These are phyloP conservation scores for Pythium coloratum DNA, from an alignment of 352 stramenopile species.

Conservation along the genomic window DNA sequence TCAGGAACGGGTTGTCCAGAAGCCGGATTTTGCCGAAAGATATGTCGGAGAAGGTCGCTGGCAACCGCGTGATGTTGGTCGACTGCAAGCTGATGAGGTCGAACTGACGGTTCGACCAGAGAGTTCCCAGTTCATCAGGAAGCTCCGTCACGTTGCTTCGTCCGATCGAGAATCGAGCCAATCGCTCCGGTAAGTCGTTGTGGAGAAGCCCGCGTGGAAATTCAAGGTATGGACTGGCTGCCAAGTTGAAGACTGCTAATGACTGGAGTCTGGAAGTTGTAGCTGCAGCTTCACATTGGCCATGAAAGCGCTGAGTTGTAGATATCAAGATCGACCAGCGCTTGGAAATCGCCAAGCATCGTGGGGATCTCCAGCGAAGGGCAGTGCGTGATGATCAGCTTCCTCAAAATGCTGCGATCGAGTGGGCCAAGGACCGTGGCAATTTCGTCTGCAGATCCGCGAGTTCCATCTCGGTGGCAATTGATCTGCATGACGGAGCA, in stretches of 20 bases:
- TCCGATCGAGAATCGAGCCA: slow-evolving; percentile 16
- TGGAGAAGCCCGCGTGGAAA: slow-evolving; percentile 15
- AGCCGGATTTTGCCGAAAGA: slow-evolving; percentile 11
- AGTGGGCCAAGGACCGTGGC: background rate
- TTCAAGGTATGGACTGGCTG: background rate
- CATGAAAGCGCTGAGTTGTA: slow-evolving; percentile 26
- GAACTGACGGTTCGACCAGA: slow-evolving; percentile 7
- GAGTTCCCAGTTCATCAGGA: slow-evolving; percentile 12
- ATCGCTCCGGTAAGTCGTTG: slow-evolving; percentile 11
- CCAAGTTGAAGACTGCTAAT: slow-evolving; percentile 16
- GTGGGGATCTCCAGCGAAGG: slow-evolving; percentile 15
- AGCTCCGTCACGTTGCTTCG: slow-evolving; percentile 20
- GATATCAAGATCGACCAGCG: slow-evolving; percentile 15
- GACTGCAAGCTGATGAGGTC: slow-evolving; percentile 24
- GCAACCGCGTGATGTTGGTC: slow-evolving; percentile 8
- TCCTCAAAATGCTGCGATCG: slow-evolving; percentile 12
- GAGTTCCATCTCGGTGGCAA: slow-evolving; percentile 11
- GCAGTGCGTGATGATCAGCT: slow-evolving; percentile 28
- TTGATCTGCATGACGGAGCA: slow-evolving; percentile 28
- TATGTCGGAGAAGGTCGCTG: slow-evolving; percentile 6
- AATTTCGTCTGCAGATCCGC: slow-evolving; percentile 7
- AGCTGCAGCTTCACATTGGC: slow-evolving; percentile 11
- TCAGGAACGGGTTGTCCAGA: slow-evolving; percentile 13
- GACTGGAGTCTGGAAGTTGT: slow-evolving; percentile 17
- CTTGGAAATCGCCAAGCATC: slow-evolving; percentile 11